Evolutionary conservation across 345 rosid species (phyloP).

Genomic region (Orychophragmus violaceus): DNA sequence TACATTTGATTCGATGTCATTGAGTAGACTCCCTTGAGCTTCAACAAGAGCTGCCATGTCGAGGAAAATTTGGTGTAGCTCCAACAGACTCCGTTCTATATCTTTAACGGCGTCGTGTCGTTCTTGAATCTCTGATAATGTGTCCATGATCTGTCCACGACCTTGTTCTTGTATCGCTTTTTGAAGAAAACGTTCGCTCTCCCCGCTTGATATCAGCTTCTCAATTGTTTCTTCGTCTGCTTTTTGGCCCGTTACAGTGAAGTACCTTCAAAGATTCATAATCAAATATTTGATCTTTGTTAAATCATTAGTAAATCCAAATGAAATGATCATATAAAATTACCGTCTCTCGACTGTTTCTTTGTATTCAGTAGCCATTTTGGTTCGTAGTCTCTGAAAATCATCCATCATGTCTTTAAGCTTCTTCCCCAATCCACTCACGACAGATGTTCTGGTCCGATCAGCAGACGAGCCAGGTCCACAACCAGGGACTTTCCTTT

Average conservation of each 20-base stretch:
- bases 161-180: constrained; percentile 88
- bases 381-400: constrained; percentile 51
- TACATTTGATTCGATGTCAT: constrained; percentile 78
- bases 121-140: constrained; percentile 76
- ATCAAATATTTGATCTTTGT: neutral
- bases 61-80: constrained; percentile 74
- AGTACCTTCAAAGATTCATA: constrained; percentile 44
- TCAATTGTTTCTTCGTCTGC: constrained; percentile 68
- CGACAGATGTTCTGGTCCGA: constrained; percentile 75
- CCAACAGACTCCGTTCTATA: constrained; percentile 63
- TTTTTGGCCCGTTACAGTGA: constrained; percentile 68
- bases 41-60: constrained; percentile 88
- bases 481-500: constrained; percentile 59
- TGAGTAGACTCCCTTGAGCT: constrained; percentile 71
- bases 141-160: constrained; percentile 67
- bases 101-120: constrained; percentile 75
- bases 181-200: constrained; percentile 70
- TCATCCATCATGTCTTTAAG: constrained; percentile 69
- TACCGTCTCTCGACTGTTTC: constrained; percentile 68
- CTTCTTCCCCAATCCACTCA: constrained; percentile 73
- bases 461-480: constrained; percentile 82
- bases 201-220: constrained; percentile 70
- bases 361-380: constrained; percentile 56
- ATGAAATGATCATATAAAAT: no score
- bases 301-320: neutral